Conservation (phyloP, 1,284 basidiomycete genomes). For the Trichosporon asahii region DNA sequence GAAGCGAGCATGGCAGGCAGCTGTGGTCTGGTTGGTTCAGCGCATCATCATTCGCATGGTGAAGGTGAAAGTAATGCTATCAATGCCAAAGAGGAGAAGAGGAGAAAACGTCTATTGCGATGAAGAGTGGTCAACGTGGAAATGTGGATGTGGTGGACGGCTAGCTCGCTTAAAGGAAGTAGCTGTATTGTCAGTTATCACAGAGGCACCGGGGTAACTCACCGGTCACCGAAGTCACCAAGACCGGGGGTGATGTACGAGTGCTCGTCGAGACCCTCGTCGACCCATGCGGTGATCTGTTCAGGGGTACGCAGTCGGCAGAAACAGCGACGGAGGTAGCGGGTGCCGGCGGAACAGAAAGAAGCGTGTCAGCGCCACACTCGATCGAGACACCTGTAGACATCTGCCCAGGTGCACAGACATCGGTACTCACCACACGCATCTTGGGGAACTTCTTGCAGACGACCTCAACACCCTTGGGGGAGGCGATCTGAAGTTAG, state of each 20-base stretch:
- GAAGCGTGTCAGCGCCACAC: background rate
- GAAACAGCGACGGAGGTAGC: background rate
- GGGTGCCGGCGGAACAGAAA: background rate
- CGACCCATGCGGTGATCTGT: constrained; percentile 92
- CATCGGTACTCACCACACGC: constrained; percentile 65
- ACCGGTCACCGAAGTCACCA: constrained; percentile 85
- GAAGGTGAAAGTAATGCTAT: constrained; percentile 13
- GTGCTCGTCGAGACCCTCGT: constrained; percentile 80
- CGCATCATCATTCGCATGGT: constrained; percentile 6
- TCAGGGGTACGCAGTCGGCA: constrained; percentile 36
- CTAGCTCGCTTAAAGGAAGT: constrained; percentile 27
- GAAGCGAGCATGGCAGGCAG: background rate
- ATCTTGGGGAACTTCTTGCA: constrained; percentile 73
- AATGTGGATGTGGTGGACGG: background rate
- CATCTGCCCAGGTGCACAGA: constrained; percentile 4
- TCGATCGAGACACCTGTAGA: background rate
- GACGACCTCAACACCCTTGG: constrained; percentile 84
- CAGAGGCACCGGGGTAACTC: background rate
- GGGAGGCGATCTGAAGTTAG: constrained; percentile 71
- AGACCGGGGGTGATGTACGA: constrained; percentile 70
- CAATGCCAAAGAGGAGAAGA: background rate
- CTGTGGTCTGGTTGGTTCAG: background rate
- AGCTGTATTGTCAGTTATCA: constrained; percentile 24
- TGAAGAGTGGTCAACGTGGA: background rate
- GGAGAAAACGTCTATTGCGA: background rate